Base-by-base conservation (phyloP, 257 asterid genomes). In the Nemophila menziesii region DNA sequence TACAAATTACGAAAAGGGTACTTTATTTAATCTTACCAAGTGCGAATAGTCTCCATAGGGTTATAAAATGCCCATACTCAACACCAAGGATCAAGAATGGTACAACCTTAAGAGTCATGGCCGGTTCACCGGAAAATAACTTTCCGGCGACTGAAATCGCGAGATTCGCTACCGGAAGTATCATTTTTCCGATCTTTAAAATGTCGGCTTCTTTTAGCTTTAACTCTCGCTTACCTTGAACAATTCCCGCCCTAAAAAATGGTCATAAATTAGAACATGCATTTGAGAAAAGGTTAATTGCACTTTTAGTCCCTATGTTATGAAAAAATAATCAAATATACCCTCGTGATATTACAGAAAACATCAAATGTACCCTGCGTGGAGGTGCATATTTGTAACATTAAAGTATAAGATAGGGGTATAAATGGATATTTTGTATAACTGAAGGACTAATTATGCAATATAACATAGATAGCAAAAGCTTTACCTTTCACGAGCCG, bases 111-210 rank as follows among this genome's bases (percentile, higher is more conserved):
- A 85, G 85, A 48, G 96, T 85, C 85, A 67, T 74, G 62, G 74
- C 82, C 18, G 98, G 93, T 41, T 89, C 98, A 34, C 98, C 96
- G 2, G 98, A 89, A 62, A 85, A 85, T 14, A 89, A 53, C 33
- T 55, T 62, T 58, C 79, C 59, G 8, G 67, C 49, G 54, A 71
- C 76, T 5, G 74, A 70, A 49, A 84, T 72, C 24, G 66, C 75
- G 33, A 74, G 72, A 70, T 89, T 89, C 23, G 82, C 74, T 41
- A 82, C 83, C 26, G 98, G 94, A 48, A 84, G 87, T 40, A 84
- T 44, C 16, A 76, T 44, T 49, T 74, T 76, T 16, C 85, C 87
- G 5, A 69, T 46, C 67, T 77, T 74, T 60, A 73, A 36, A n/a
- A 84, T 72, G 65, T 84, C 87, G 8, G 74, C 94, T 43, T 89